These are phyloP conservation scores for Punica granatum DNA, from an alignment of 345 rosid species.

Conservation along the genomic window DNA sequence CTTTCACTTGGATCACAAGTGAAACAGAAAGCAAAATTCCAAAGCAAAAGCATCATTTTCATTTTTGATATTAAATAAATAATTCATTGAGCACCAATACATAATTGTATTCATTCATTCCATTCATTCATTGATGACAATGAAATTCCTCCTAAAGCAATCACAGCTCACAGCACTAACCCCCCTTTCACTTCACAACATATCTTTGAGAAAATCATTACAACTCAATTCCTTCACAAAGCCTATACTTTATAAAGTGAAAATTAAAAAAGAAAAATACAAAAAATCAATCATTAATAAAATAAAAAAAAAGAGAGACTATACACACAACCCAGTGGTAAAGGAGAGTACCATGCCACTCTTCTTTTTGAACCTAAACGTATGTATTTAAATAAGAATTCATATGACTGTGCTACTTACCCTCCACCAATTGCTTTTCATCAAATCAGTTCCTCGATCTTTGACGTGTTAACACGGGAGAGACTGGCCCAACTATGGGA, in stretches of 20 bases:
- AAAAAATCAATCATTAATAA: neutral
- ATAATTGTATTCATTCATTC: neutral
- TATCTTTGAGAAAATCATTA: constrained; percentile 1
- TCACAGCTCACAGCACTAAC: neutral
- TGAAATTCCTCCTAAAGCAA: constrained; percentile 1
- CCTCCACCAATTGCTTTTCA: neutral
- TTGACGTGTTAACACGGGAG: neutral
- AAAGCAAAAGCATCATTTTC: too few species aligned
- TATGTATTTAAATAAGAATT: neutral
- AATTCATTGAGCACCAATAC: neutral
- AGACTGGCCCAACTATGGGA: neutral
- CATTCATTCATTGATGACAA: neutral
- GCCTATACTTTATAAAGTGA: neutral
- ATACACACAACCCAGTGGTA: constrained; percentile 2
- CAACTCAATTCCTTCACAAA: neutral
- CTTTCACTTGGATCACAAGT: constrained; percentile 2
- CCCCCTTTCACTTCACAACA: neutral
- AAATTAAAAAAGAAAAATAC: neutral
- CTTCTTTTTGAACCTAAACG: neutral
- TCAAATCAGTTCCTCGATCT: neutral
- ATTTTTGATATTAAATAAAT: neutral
- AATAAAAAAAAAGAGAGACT: neutral
- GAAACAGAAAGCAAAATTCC: neutral
- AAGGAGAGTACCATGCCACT: neutral
- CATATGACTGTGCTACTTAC: neutral